These are phyloP conservation scores for Acanthamoeba healyi DNA, from an alignment of 208 protist species.

Conservation along the genomic window DNA sequence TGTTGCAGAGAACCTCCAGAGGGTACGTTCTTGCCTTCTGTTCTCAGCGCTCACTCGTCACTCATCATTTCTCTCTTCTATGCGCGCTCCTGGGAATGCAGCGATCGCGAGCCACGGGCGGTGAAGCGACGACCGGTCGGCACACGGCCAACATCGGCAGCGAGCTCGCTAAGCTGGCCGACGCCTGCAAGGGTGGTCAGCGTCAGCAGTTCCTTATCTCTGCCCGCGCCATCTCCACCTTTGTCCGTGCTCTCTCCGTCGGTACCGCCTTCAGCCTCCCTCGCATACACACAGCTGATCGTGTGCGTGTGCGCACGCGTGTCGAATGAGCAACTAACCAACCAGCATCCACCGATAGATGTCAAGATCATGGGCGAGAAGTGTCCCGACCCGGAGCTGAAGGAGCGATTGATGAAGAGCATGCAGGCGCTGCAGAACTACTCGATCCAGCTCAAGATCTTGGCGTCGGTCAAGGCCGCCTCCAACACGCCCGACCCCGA, in stretches of 20 bases:
- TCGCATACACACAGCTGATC: background rate
- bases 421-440: constrained; percentile 83
- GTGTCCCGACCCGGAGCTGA: constrained; percentile 83
- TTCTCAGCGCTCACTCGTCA: background rate
- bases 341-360: constrained; percentile 50
- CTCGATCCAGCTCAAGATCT: constrained; percentile 86
- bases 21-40: background rate
- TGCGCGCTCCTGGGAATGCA: background rate
- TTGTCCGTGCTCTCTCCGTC: constrained; percentile 51
- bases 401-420: constrained; percentile 80
- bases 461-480: constrained; percentile 84
- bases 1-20: constrained; percentile 24
- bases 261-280: background rate
- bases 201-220: constrained; percentile 77
- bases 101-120: background rate
- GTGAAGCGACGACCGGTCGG: background rate
- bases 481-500: constrained; percentile 78
- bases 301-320: background rate
- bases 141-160: constrained; percentile 68
- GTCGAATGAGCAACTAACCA: background rate
- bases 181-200: constrained; percentile 70
- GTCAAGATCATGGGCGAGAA: constrained; percentile 79
- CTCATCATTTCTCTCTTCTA: background rate
- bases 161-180: constrained; percentile 68
- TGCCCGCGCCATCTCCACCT: constrained; percentile 51